Base-by-base conservation (phyloP, 371 early-diverging fungal genomes). In the Mortierella sp. region DNA sequence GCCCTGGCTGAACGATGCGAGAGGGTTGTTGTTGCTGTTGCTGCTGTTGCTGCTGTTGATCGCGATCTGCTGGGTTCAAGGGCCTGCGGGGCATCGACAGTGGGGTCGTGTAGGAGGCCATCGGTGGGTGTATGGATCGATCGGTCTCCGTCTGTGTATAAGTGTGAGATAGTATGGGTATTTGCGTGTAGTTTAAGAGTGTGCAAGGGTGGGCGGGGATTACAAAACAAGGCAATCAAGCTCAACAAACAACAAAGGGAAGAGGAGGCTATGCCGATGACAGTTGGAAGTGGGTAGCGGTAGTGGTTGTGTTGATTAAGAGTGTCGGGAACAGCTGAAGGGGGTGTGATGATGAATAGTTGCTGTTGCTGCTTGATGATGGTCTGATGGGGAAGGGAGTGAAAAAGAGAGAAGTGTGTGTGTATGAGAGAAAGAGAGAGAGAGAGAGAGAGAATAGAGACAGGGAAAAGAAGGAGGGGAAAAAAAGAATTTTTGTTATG, bases 1-100 rank as follows among this genome's bases (percentile, higher is more conserved):
- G 41, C 43, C 41, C 64, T 41, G 64, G 43, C 26, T n/a, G 64
- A 40, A 41, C 39, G 41, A 39, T 64, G n/a, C 41, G 43, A n/a
- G 64, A 64, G 2, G 43, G 31, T 7, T 39, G 65, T 24, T 41
- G 66, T 13, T 45, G 31, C 9, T 66, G 66, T 29, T 29, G 66
- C n/a, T 66, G 66, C 31, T 66, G 65, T 44, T 65, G 65, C 26
- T 65, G 66, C 22, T 66, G 66, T 22, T 66, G 66, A 44, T 66
- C 44, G 24, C 66, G 66, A 34, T 58, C 61, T 31, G 31, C 9
- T 31, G 31, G 61, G 9, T 31, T 34, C 9, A 34, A 22, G 9
- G 61, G 31, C 61, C 61, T 58, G 44, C 66, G 66, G 19, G 66
- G 66, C 66, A 44, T 66, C 16, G 66, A 43, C 66, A 66, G 66